phyloP scores from a whole-genome alignment of 345 rosid genomes.

The Euphorbia peplus region DNA sequence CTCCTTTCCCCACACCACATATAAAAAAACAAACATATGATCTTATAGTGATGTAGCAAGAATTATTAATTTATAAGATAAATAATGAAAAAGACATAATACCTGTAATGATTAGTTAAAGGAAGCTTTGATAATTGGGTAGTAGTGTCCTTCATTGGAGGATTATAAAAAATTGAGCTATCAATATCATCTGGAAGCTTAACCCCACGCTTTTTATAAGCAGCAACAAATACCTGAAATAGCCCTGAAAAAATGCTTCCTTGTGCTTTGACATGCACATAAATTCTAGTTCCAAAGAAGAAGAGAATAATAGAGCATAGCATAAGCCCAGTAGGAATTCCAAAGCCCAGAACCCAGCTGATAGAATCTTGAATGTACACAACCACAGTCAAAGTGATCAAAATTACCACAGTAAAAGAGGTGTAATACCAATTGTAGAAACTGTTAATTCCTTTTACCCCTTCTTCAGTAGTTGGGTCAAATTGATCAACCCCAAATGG shows the following conservation, averaged over 20 bases:
- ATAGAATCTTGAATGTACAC: conserved; percentile 69
- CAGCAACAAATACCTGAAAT: conserved; percentile 49
- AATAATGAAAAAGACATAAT: too few relatives aligned
- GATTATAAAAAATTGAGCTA: conserved; percentile 37
- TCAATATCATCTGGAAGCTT: conserved; percentile 26
- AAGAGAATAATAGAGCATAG: conserved; percentile 42
- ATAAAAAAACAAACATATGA: too few relatives aligned
- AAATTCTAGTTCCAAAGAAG: conserved; percentile 53
- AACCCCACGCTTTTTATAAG: conserved; percentile 46
- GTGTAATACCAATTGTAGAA: conserved; percentile 76
- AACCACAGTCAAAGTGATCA: conserved; percentile 50
- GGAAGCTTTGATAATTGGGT: conserved; percentile 41
- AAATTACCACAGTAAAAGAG: conserved; percentile 51
- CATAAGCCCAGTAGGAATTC: conserved; percentile 62
- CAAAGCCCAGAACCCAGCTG: conserved; percentile 80
- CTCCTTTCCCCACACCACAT: too few relatives aligned
- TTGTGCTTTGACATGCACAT: conserved; percentile 52
- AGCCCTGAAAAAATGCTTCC: conserved; percentile 64
- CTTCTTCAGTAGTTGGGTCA: conserved; percentile 60
- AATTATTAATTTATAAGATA: too few relatives aligned
- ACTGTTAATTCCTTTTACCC: conserved; percentile 58
- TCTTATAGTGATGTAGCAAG: too few relatives aligned
- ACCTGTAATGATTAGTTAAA: conserved; percentile 60
- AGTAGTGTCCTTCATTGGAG: conserved; percentile 42
- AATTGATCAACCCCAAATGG: conserved; percentile 87